phyloP scores from a whole-genome alignment of 345 rosid species.

The Limnanthes douglasii region DNA sequence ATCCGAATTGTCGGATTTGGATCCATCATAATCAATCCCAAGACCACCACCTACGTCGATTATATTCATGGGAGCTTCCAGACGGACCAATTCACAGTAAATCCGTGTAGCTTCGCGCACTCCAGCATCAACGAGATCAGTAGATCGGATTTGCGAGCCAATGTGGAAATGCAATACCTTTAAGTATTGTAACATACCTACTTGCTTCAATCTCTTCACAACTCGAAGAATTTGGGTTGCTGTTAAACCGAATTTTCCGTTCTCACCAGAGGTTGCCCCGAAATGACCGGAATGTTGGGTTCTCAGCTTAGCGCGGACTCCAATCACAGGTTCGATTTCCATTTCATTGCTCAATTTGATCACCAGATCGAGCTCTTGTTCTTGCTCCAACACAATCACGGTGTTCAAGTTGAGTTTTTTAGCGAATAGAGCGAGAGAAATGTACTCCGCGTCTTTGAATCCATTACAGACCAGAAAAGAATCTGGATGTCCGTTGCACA shows the following conservation, averaged over 20 bases:
- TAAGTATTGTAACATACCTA: conserved; percentile 48
- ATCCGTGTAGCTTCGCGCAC: conserved; percentile 60
- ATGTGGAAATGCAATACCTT: conserved; percentile 62
- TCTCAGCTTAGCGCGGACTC: conserved; percentile 53
- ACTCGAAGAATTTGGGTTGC: conserved; percentile 50
- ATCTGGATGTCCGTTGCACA: conserved; percentile 48
- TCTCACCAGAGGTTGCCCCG: conserved; percentile 70
- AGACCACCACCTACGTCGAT: conserved; percentile 61
- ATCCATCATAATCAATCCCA: conserved; percentile 72
- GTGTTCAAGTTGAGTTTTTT: conserved; percentile 39
- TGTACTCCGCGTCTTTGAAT: conserved; percentile 51
- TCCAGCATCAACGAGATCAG: conserved; percentile 37
- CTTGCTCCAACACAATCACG: conserved; percentile 59
- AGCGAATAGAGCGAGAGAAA: conserved; percentile 45
- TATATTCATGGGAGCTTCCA: conserved; percentile 50
- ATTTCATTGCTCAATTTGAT: conserved; percentile 37
- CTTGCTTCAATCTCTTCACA: conserved; percentile 32
- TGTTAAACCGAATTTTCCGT: conserved; percentile 58
- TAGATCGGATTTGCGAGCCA: conserved; percentile 64
- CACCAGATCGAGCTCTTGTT: conserved; percentile 56
- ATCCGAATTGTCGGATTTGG: conserved; percentile 53
- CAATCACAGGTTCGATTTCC: conserved; percentile 31
- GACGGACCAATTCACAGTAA: conserved; percentile 49
- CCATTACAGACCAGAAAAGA: conserved; percentile 53
- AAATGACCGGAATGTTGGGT: conserved; percentile 67